Base-by-base conservation (phyloP, 2,329 filamentous ascomycete genomes). In the Sporothrix curviconia region DNA sequence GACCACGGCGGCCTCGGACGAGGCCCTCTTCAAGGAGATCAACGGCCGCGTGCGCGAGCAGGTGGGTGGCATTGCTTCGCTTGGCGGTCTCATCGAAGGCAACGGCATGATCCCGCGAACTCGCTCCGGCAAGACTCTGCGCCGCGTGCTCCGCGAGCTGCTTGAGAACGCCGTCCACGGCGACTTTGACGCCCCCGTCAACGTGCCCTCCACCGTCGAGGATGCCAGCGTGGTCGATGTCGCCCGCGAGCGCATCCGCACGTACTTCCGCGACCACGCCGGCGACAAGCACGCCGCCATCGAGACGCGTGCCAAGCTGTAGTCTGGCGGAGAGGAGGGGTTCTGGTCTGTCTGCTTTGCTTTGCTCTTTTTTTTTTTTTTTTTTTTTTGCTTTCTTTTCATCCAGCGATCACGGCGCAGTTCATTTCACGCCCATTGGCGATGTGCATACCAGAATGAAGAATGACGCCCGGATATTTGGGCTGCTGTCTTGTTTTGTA, bases 71-170 rank as follows among this genome's bases (percentile, higher is more conserved):
- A 96, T 97, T 62, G 92, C 92, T 1, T 83, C 83, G 2, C 78
- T 97, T 0, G 90, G 90, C 8, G 92, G 92, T 2, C 87, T 96
- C 66, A 87, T 96, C 54, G 88, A 90, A 62, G 89, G 89, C 39
- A 84, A 84, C 63, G 86, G 86, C 15, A 92, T 95, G 79, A 96
- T 96, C 54, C 92, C 92, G 6, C 92, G 92, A 76, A 96, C 92
- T 15, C 75, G 92, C 28, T 90, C 86, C n/a, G 92, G 92, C 28
- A 97, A 96, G 79, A 96, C 90, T 4, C 71, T 96, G 59, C 78
- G 92, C 3, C 78, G 92, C 24, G 90, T 95, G 32, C 72, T 96
- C 69, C 79, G 89, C 32, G 89, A 95, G 72, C 73, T 96, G 63
- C 74, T 95, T 15, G 92, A 96, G 74, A 90, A 95, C 67, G 90